These are phyloP conservation scores for Vicia villosa DNA, from an alignment of 306 rosid genomes.

Conservation along the genomic window DNA sequence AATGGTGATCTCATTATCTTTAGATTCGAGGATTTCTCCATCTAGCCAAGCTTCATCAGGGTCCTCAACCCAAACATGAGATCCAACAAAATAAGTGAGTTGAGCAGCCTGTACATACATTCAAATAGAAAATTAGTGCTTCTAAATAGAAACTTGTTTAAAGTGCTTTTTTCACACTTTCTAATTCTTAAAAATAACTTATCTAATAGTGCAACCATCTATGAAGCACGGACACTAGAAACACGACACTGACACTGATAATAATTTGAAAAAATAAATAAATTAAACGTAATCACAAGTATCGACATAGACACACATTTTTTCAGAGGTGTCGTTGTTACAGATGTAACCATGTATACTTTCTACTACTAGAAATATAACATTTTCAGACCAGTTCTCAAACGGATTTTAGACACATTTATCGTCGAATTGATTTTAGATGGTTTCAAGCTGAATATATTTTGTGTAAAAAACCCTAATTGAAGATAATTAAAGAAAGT, in stretches of 20 bases:
- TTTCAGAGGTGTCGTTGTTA: too few species aligned
- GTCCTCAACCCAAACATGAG: constrained; percentile 80
- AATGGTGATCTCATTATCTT: constrained; percentile 51
- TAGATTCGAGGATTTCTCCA: constrained; percentile 68
- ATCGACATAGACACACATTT: too few species aligned
- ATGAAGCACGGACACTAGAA: too few species aligned
- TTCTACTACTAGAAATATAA: background rate
- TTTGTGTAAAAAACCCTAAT: too few species aligned
- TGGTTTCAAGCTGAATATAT: too few species aligned
- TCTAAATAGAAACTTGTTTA: constrained; percentile 7
- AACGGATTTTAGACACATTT: too few species aligned
- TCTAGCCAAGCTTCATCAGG: constrained; percentile 78
- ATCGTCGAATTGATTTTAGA: too few species aligned
- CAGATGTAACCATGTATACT: too few species aligned
- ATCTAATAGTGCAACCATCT: background rate
- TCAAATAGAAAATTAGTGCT: constrained; percentile 36
- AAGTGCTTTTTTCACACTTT: background rate
- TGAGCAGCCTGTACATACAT: constrained; percentile 60
- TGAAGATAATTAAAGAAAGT: background rate
- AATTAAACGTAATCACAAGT: too few species aligned
- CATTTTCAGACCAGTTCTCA: background rate
- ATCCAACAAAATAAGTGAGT: constrained; percentile 58
- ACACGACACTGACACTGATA: too few species aligned
- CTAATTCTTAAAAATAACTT: background rate
- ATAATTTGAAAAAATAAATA: too few species aligned